Conservation (phyloP, 2,329 filamentous ascomycete species). For the Aspergillus piperis region DNA sequence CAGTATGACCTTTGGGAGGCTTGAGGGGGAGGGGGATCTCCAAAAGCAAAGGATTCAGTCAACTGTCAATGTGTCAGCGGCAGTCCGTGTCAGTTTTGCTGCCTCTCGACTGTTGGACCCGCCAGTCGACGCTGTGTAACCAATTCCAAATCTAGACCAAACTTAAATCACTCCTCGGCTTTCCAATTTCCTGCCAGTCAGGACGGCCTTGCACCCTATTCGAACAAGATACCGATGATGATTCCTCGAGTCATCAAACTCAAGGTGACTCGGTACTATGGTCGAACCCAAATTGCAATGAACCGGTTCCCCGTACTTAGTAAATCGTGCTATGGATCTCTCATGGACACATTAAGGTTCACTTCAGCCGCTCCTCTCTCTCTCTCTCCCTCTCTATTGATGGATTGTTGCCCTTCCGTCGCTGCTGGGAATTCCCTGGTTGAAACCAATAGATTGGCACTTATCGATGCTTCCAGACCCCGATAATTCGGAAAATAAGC, state of each 20-base stretch:
- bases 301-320: neutral
- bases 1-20: neutral
- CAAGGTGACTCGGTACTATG: neutral
- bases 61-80: neutral
- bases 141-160: conserved; percentile 4
- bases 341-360: conserved; percentile 16
- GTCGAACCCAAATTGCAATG: neutral
- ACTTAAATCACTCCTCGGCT: conserved; percentile 3
- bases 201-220: neutral
- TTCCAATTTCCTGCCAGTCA: conserved; percentile 1
- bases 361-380: neutral
- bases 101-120: conserved; percentile 4
- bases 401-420: conserved; percentile 3
- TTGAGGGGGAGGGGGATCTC: neutral
- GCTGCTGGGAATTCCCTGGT: conserved; percentile 5
- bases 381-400: conserved; percentile 2
- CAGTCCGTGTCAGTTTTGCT: neutral
- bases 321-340: conserved; percentile 7
- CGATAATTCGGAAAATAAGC: conserved; percentile 23
- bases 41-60: neutral
- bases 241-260: neutral
- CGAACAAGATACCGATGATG: neutral
- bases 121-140: neutral
- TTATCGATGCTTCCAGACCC: conserved; percentile 15
- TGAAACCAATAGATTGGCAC: conserved; percentile 13